Evolutionary conservation across 2,329 filamentous ascomycete genomes (phyloP).

Genomic region (Microascus cirrosus): DNA sequence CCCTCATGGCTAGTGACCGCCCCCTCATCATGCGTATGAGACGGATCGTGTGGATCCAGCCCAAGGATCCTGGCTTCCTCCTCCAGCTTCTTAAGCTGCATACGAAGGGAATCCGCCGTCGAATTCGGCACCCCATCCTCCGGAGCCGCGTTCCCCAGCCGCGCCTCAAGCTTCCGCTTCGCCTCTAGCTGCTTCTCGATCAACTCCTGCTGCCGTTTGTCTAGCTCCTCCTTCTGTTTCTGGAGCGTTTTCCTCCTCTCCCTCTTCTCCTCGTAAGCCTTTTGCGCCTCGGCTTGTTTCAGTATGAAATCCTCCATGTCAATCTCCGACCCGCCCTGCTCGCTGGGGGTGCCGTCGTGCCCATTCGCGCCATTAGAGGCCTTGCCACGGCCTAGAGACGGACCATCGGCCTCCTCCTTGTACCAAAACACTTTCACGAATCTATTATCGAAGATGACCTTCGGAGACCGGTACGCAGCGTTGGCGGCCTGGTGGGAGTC

Average conservation of each 20-base stretch:
- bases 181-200: slow-evolving; percentile 55
- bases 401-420: slow-evolving; percentile 36
- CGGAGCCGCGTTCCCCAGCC: slow-evolving; percentile 34
- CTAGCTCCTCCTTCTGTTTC: slow-evolving; percentile 49
- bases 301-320: slow-evolving; percentile 59
- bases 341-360: slow-evolving; percentile 12
- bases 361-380: background rate
- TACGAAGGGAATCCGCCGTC: slow-evolving; percentile 55
- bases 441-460: slow-evolving; percentile 73
- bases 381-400: slow-evolving; percentile 5
- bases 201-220: slow-evolving; percentile 51
- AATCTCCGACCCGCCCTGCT: slow-evolving; percentile 35
- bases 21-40: slow-evolving; percentile 13
- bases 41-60: slow-evolving; percentile 39
- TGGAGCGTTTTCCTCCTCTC: slow-evolving; percentile 53
- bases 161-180: slow-evolving; percentile 48
- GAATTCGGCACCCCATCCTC: slow-evolving; percentile 18
- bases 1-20: slow-evolving; percentile 19
- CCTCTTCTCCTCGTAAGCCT: slow-evolving; percentile 52
- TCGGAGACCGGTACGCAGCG: slow-evolving; percentile 63
- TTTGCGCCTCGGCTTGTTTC: slow-evolving; percentile 63
- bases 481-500: slow-evolving; percentile 54
- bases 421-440: slow-evolving; percentile 81
- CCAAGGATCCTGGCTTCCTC: slow-evolving; percentile 61
- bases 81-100: slow-evolving; percentile 61